Percentiles rank a stretch among this genome's conserved stretches.
These are phyloP conservation scores for Malassezia brasiliensis DNA, from an alignment of 1,284 basidiomycete genomes.

Conservation along the genomic window DNA sequence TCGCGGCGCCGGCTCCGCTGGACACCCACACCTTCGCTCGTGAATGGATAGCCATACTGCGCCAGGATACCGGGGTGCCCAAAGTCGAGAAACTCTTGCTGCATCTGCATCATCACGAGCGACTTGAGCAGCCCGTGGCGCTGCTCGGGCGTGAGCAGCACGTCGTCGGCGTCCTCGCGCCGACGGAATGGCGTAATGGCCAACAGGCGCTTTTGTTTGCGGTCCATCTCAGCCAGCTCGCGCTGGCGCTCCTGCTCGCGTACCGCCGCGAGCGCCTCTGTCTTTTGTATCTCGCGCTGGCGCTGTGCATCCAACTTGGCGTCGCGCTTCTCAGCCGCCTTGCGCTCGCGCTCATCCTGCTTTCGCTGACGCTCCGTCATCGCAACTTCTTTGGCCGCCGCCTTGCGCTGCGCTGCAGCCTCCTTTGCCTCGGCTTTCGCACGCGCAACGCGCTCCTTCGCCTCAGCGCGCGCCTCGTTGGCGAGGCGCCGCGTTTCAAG, in stretches of 20 bases:
- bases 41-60: conserved; percentile 42
- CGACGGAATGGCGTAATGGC: conserved; percentile 15
- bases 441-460: background rate
- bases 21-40: background rate
- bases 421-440: background rate
- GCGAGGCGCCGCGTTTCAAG: background rate
- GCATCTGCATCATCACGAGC: conserved; percentile 43
- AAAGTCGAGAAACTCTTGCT: conserved; percentile 34
- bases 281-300: conserved; percentile 4
- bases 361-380: conserved; percentile 7
- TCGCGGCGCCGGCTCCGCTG: background rate
- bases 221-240: conserved; percentile 15
- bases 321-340: conserved; percentile 3
- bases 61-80: conserved; percentile 37
- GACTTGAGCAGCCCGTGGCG: conserved; percentile 44
- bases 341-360: conserved; percentile 9
- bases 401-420: background rate
- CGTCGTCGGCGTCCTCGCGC: background rate
- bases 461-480: background rate
- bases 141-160: conserved; percentile 30
- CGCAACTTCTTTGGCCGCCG: background rate
- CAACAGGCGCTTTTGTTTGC: conserved; percentile 13
- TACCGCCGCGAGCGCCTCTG: conserved; percentile 1
- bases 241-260: conserved; percentile 14
- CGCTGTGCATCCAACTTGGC: background rate